A percentile compares a stretch with the other conserved stretches of the same genome.
phyloP scores from a whole-genome alignment of 495 filamentous ascomycete genomes.

The Tuber melanosporum region DNA sequence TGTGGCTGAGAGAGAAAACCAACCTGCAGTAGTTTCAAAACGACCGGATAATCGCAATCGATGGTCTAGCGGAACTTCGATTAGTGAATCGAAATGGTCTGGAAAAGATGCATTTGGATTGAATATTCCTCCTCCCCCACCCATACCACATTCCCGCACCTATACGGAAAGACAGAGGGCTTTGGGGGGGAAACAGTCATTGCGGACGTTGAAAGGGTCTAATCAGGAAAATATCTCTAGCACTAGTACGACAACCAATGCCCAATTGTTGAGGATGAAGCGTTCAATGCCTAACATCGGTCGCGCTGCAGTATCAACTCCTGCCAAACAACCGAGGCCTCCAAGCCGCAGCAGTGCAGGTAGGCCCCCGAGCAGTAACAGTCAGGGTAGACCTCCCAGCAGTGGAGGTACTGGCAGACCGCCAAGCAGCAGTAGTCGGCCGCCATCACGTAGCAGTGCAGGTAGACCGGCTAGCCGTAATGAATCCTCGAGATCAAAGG shows the following conservation, averaged over 20 bases:
- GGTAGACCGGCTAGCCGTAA: constrained; percentile 42
- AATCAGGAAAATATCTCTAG: constrained; percentile 43
- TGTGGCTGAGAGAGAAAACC: constrained; percentile 83
- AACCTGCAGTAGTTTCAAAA: constrained; percentile 45
- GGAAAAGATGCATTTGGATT: constrained; percentile 39
- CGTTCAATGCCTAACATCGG: constrained; percentile 75
- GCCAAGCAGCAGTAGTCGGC: constrained; percentile 42
- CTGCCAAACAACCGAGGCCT: constrained; percentile 40
- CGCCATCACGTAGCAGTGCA: constrained; percentile 46
- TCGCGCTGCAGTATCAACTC: constrained; percentile 44
- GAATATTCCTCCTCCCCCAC: constrained; percentile 56
- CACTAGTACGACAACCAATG: constrained; percentile 55
- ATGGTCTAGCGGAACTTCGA: constrained; percentile 31
- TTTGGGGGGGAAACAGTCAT: constrained; percentile 53
- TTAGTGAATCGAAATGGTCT: constrained; percentile 31
- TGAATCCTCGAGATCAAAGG: constrained; percentile 61
- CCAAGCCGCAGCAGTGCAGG: constrained; percentile 38
- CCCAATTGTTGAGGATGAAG: constrained; percentile 74
- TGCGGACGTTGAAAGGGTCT: constrained; percentile 51
- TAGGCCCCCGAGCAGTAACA: constrained; percentile 37
- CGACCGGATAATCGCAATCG: constrained; percentile 29
- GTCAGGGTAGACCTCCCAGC: constrained; percentile 34
- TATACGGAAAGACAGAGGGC: constrained; percentile 51
- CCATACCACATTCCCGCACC: constrained; percentile 50
- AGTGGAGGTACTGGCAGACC: constrained; percentile 33